Base-by-base conservation (phyloP, 257 asterid genomes). In the Paulownia fortunei region DNA sequence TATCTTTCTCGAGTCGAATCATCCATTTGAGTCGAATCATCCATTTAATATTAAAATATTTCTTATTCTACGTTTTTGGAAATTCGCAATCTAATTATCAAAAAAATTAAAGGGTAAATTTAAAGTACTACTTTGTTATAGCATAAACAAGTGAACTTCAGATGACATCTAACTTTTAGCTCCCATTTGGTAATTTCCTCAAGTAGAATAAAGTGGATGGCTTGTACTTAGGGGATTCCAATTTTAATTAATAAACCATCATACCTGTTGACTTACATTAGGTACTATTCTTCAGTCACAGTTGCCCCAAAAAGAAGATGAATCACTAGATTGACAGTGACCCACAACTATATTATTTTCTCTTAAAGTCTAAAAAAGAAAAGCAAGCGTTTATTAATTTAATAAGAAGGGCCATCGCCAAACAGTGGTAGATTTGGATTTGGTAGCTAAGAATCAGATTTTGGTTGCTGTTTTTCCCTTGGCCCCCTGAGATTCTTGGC, bases 381-480 rank as follows among this genome's bases (percentile, higher is more conserved):
- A 68, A 68, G 41, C 18, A 58, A 62, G 55, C 39, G 15, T 51
- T 55, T 15, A 30, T 55, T 72, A 64, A 41, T 55, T 60, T 26
- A 79, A 21, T 26, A 16, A 6, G 18, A 37, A n/a, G 54, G 58
- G 73, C 41, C 56, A 34, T 26, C 6, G 47, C 65, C 5, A 58
- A 59, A 47, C 13, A 51, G 72, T 67, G 59, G 27, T 13, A 49
- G 52, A 74, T 44, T 73, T 62, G 41, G 79, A 82, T 82, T 73
- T 77, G 83, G 83, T 74, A 82, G 79, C 69, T 72, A 67, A 77
- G 79, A 72, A 82, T 64, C 47, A 21, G 85, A 81, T 76, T 71
- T 77, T 76, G 76, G 12, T 72, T 51, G 82, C 46, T 4, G 12
- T 19, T 56, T 72, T 66, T 46, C 13, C 39, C 32, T 0, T 59